Conservation (phyloP, 306 rosid genomes). For the Prunus fruticosa region DNA sequence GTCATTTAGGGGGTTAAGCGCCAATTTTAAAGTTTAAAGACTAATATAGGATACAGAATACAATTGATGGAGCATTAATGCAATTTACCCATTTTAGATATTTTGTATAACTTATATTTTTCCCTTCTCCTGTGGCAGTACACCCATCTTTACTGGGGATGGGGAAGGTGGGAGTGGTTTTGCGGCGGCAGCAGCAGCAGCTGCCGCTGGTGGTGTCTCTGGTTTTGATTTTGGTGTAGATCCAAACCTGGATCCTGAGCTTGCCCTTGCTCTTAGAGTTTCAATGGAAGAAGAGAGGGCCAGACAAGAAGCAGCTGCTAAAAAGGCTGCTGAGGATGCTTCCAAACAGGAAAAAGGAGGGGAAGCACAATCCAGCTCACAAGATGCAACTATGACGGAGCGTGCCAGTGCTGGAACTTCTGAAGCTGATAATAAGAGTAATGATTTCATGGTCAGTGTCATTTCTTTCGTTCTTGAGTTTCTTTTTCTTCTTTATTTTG, state of each 20-base stretch:
- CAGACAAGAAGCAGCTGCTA: slow-evolving; percentile 98
- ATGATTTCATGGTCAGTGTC: slow-evolving; percentile 55
- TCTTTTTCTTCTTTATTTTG: background rate
- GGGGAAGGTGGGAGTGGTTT: slow-evolving; percentile 97
- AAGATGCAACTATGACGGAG: slow-evolving; percentile 88
- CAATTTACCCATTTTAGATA: background rate
- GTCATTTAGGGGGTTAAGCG: background rate
- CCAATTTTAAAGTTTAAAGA: background rate
- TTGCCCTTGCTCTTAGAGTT: slow-evolving; percentile 98
- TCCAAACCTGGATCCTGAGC: slow-evolving; percentile 98
- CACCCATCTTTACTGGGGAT: slow-evolving; percentile 96
- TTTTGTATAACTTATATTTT: background rate
- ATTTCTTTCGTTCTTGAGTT: background rate
- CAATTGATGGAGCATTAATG: background rate
- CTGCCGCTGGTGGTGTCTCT: slow-evolving; percentile 85
- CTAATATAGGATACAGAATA: background rate
- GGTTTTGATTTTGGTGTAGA: slow-evolving; percentile 98
- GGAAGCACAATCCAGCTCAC: slow-evolving; percentile 66
- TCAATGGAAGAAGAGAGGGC: slow-evolving; percentile 99
- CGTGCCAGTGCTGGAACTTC: slow-evolving; percentile 54
- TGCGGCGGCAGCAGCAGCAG: slow-evolving; percentile 92
- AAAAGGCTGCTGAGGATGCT: slow-evolving; percentile 89
- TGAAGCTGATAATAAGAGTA: slow-evolving; percentile 66
- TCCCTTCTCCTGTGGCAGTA: slow-evolving; percentile 43
- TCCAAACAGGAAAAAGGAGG: slow-evolving; percentile 73